These are phyloP conservation scores for Parietaria judaica DNA, from an alignment of 306 rosid species.

Conservation along the genomic window DNA sequence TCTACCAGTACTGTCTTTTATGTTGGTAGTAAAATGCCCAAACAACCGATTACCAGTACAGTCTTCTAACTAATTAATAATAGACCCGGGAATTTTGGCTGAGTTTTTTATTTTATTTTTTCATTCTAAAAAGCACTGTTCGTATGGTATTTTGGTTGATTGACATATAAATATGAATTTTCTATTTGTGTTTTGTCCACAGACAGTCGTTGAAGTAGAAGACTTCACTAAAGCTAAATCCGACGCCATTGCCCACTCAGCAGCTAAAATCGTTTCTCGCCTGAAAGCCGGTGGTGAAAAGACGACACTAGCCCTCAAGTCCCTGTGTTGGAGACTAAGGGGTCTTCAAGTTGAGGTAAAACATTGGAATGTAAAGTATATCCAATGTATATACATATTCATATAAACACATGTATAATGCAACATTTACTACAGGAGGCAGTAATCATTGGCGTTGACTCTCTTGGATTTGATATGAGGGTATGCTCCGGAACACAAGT, in stretches of 20 bases:
- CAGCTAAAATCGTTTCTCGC: slow-evolving; percentile 76
- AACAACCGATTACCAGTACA: no score
- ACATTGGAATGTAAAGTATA: no score
- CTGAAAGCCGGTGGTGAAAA: slow-evolving; percentile 81
- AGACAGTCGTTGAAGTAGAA: slow-evolving; percentile 70
- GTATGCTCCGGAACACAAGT: slow-evolving; percentile 91
- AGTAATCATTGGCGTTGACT: slow-evolving; percentile 59
- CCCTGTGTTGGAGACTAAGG: slow-evolving; percentile 84
- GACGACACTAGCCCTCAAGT: slow-evolving; percentile 73
- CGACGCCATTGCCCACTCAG: slow-evolving; percentile 82
- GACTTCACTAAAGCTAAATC: slow-evolving; percentile 77
- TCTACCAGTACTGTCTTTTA: no score
- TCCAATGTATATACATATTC: no score
- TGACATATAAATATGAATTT: neutral
- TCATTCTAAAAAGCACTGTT: no score
- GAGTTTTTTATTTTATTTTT: no score
- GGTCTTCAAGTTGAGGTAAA: slow-evolving; percentile 90
- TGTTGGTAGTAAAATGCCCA: no score
- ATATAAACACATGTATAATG: no score
- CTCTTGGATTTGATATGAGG: slow-evolving; percentile 84
- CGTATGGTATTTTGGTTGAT: no score
- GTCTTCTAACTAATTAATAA: no score
- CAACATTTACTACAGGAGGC: slow-evolving; percentile 58
- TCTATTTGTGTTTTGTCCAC: slow-evolving; percentile 18
- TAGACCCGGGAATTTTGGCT: no score